These are phyloP conservation scores for Hortaea sp. DNA, from an alignment of 2,329 filamentous ascomycete species.

Conservation along the genomic window DNA sequence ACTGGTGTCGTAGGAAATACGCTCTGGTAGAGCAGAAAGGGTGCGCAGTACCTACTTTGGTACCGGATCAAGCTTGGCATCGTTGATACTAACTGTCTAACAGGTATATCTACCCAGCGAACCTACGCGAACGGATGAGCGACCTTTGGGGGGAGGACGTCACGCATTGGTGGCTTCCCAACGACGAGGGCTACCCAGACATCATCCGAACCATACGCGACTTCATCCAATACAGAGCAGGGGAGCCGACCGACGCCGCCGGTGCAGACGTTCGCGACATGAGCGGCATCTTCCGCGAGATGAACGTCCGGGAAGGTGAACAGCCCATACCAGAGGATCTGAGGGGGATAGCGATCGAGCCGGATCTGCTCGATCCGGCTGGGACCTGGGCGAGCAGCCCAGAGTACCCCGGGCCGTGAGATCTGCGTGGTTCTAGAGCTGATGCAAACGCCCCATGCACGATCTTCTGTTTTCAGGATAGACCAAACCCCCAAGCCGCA, in stretches of 20 bases:
- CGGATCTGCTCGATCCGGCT: conserved; percentile 7
- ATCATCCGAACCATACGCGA: conserved; percentile 67
- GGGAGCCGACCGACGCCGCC: conserved; percentile 15
- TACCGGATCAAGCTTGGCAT: not conserved
- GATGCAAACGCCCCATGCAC: too few species aligned
- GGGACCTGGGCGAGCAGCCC: conserved; percentile 12
- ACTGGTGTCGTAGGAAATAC: conserved; percentile 73
- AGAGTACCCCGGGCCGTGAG: conserved; percentile 5
- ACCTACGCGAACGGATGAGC: conserved; percentile 65
- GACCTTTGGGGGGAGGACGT: conserved; percentile 65
- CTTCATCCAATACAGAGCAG: conserved; percentile 49
- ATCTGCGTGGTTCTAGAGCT: not conserved
- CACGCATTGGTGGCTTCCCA: conserved; percentile 79
- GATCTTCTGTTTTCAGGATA: too few species aligned
- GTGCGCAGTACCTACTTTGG: conserved; percentile 51
- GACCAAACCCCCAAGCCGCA: too few species aligned
- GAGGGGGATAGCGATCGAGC: conserved; percentile 11
- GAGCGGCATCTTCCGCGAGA: conserved; percentile 29
- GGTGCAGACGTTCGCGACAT: conserved; percentile 22
- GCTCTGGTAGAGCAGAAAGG: conserved; percentile 60
- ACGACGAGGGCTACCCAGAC: conserved; percentile 64
- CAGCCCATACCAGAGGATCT: conserved; percentile 8
- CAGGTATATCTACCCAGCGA: conserved; percentile 74
- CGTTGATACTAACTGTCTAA: not conserved
- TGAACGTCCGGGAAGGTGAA: conserved; percentile 23